Conservation (phyloP, 176 grass and related monocot genomes). For the Hordeum marinum region DNA sequence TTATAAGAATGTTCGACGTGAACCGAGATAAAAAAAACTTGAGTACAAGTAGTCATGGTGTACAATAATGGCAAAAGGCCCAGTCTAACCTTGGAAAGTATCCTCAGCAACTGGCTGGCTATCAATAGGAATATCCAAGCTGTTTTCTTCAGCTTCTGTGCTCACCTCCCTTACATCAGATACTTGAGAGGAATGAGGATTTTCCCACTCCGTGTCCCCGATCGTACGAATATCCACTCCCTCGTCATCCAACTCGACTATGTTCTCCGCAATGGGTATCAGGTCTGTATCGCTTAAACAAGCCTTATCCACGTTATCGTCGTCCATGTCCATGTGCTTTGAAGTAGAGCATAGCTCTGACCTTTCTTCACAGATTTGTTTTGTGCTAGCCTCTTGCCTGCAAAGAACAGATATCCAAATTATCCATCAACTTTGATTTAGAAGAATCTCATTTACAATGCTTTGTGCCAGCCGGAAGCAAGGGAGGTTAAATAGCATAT, state of each 20-base stretch:
- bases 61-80: background rate
- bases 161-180: conserved; percentile 76
- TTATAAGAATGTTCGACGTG: conserved; percentile 9
- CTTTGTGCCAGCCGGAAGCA: background rate
- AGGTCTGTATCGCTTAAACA: conserved; percentile 67
- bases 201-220: conserved; percentile 50
- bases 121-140: conserved; percentile 85
- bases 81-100: conserved; percentile 3
- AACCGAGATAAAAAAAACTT: conserved; percentile 3
- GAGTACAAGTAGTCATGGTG: background rate
- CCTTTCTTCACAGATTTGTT: conserved; percentile 76
- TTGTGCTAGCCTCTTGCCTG: conserved; percentile 78
- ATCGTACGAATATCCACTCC: conserved; percentile 66
- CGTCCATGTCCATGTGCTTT: conserved; percentile 55
- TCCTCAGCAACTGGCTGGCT: conserved; percentile 32
- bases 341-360: conserved; percentile 55
- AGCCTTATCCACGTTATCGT: conserved; percentile 82
- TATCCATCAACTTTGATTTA: background rate
- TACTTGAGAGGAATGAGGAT: conserved; percentile 42
- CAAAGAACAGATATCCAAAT: conserved; percentile 20
- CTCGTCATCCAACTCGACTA: conserved; percentile 57
- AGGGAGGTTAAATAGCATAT: conserved; percentile 19
- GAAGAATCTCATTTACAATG: background rate
- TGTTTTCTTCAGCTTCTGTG: conserved; percentile 47
- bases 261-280: conserved; percentile 37